Conservation (phyloP, 305 asterid genomes). For the Fraxinus angustifolia region DNA sequence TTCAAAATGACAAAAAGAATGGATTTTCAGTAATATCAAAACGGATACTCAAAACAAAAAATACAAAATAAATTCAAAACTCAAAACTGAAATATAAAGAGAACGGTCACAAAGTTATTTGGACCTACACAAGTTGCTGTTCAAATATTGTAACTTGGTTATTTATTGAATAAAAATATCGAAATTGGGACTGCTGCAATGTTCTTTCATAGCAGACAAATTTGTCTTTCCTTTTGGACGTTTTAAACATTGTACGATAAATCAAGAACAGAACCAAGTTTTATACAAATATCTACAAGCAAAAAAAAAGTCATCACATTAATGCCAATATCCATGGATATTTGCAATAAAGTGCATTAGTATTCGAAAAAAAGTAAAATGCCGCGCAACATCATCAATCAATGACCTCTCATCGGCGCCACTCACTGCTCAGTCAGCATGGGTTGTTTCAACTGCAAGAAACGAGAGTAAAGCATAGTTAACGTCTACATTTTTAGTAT, state of each 20-base stretch:
- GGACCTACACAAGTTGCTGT: not conserved
- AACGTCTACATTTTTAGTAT: not conserved
- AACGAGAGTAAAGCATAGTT: not conserved
- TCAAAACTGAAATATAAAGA: no score
- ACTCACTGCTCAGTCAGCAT: not conserved
- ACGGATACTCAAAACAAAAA: no score
- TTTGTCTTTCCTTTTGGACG: not conserved
- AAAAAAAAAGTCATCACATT: not conserved
- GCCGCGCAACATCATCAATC: not conserved
- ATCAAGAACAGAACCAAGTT: not conserved
- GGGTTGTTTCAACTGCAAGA: slow-evolving; percentile 5
- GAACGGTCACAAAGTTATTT: not conserved
- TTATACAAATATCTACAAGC: not conserved
- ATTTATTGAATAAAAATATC: not conserved
- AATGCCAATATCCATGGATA: not conserved
- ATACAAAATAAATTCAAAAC: no score
- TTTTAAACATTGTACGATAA: not conserved
- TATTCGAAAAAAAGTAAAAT: not conserved
- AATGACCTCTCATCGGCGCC: not conserved
- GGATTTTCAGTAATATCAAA: no score
- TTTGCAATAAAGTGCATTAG: not conserved
- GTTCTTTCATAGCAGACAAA: not conserved
- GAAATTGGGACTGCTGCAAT: not conserved
- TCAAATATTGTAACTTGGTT: not conserved
- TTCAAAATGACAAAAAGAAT: no score